Evolutionary conservation across 2,329 filamentous ascomycete genomes (phyloP).

Genomic region (Ceratocystis papillata): DNA sequence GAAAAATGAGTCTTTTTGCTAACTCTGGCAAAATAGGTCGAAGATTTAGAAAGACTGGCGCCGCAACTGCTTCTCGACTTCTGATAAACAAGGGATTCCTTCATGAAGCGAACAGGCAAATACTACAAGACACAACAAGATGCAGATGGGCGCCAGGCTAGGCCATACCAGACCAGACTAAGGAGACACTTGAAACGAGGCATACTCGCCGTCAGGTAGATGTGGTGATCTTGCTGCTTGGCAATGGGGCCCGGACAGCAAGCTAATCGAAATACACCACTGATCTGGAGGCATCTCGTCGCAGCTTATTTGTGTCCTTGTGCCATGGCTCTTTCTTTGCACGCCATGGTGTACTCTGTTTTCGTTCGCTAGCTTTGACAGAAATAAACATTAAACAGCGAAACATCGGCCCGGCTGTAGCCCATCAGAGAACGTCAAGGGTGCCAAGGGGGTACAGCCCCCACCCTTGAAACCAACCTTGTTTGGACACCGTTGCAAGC

Average conservation of each 20-base stretch:
- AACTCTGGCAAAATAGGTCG: conserved; percentile 38
- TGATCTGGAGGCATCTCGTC: background rate
- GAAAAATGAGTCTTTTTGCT: background rate
- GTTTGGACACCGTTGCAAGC: conserved; percentile 8
- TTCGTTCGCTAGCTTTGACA: conserved; percentile 1
- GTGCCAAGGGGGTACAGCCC: background rate
- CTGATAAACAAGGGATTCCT: conserved; percentile 33
- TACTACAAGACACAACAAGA: background rate
- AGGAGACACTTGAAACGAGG: too few species aligned
- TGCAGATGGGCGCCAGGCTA: too few species aligned
- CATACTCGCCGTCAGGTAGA: too few species aligned
- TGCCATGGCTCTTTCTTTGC: background rate
- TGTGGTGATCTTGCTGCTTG: background rate
- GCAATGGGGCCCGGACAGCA: background rate
- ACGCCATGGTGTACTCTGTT: background rate
- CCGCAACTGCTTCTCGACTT: conserved; percentile 81
- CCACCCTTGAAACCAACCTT: conserved; percentile 10
- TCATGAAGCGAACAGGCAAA: background rate
- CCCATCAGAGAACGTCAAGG: background rate
- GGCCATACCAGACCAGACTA: too few species aligned
- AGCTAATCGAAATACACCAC: background rate
- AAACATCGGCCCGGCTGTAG: background rate
- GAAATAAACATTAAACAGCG: conserved; percentile 9
- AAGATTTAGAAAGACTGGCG: conserved; percentile 80
- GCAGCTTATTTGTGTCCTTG: background rate